A percentile compares a stretch with the other conserved stretches of the same genome.
These are phyloP conservation scores for Volvox reticuliferus DNA, from an alignment of 139 green algal genomes.

Conservation along the genomic window DNA sequence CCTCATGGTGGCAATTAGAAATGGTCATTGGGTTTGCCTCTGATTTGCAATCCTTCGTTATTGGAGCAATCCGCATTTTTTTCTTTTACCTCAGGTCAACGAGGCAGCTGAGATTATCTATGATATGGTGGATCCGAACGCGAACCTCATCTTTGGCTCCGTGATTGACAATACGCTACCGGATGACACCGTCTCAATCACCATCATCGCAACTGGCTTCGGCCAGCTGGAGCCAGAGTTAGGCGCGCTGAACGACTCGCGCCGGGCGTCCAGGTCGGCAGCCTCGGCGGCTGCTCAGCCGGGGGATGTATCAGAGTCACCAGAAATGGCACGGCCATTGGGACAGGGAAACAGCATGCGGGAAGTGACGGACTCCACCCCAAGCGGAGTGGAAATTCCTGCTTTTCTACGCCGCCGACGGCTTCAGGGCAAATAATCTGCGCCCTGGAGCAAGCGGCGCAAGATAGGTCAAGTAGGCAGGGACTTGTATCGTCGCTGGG, in stretches of 20 bases:
- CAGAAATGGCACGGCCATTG: background rate
- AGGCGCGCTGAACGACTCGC: conserved; percentile 24
- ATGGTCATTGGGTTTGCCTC: no score
- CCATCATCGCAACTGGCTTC: conserved; percentile 96
- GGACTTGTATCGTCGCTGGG: no score
- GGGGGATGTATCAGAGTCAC: no score
- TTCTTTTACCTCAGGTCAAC: conserved; percentile 79
- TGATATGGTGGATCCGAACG: conserved; percentile 87
- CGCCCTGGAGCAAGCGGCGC: background rate
- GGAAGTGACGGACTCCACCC: background rate
- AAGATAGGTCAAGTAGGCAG: no score
- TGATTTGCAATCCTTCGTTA: no score
- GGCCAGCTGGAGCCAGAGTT: conserved; percentile 56
- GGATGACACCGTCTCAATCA: conserved; percentile 83
- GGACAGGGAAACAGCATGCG: background rate
- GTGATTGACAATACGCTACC: conserved; percentile 76
- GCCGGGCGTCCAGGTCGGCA: background rate
- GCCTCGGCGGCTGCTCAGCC: background rate
- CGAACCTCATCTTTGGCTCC: conserved; percentile 94
- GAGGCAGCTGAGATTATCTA: conserved; percentile 95
- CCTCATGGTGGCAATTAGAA: no score
- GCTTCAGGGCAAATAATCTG: conserved; percentile 58
- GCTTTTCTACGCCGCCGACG: conserved; percentile 74
- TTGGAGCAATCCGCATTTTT: no score
- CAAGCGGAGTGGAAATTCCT: conserved; percentile 74